phyloP scores from a whole-genome alignment of 176 grass and related monocot species.

The Oryza glaberrima region DNA sequence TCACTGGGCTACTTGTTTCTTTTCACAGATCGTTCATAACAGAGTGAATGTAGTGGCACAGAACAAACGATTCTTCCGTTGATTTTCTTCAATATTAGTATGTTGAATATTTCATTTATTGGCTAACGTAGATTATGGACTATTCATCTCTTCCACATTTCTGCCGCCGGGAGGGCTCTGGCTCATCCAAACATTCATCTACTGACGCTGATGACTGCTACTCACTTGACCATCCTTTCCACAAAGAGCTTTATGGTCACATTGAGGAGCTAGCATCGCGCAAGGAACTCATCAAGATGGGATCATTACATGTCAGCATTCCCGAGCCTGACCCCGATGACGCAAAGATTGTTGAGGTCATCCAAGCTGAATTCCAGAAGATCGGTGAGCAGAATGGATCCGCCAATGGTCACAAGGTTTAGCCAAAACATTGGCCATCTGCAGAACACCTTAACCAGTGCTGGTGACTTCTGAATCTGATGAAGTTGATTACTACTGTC shows the following conservation, averaged over 20 bases:
- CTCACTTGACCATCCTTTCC: conserved; percentile 81
- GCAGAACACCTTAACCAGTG: not conserved
- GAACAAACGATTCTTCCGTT: not conserved
- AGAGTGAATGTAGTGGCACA: not conserved
- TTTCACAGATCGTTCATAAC: not conserved
- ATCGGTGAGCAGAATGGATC: conserved; percentile 50
- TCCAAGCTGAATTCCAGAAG: conserved; percentile 78
- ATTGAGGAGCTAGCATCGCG: conserved; percentile 52
- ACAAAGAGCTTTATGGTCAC: conserved; percentile 77
- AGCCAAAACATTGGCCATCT: not conserved
- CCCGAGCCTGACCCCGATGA: conserved; percentile 60
- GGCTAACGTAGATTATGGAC: conserved; percentile 73
- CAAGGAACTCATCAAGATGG: conserved; percentile 66
- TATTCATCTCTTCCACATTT: conserved; percentile 85
- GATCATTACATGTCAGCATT: conserved; percentile 80
- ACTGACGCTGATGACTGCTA: conserved; percentile 51
- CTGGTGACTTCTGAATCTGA: conserved; percentile 3
- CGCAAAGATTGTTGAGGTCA: conserved; percentile 65
- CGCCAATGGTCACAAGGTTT: conserved; percentile 52
- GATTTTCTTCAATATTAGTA: not conserved
- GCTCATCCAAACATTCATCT: conserved; percentile 58
- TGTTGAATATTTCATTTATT: conserved; percentile 16
- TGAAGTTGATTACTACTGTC: not conserved
- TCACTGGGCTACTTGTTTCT: not conserved
- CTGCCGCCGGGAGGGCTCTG: conserved; percentile 68